phyloP scores from a whole-genome alignment of 768 basidiomycete species.

The Fomitopsis serialis region DNA sequence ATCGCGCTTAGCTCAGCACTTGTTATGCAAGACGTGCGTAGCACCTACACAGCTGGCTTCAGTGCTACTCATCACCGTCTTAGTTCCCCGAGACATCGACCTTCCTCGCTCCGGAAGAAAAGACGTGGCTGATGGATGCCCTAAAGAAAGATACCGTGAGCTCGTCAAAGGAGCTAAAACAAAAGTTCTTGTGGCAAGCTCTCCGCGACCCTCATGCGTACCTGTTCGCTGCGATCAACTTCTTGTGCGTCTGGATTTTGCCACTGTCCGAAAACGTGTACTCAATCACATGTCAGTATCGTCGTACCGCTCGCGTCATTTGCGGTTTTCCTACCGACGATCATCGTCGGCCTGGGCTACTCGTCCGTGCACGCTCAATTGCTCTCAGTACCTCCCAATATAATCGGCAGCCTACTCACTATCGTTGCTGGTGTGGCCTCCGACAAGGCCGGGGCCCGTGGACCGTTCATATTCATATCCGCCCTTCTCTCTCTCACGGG shows the following conservation, averaged over 20 bases:
- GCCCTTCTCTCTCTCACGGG: conserved; percentile 2
- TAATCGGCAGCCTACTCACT: conserved; percentile 8
- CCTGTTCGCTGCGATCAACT: conserved; percentile 3
- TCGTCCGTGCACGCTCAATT: conserved; percentile 48
- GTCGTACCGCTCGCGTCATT: conserved; percentile 30
- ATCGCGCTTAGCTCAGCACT: conserved; percentile 2
- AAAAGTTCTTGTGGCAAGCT: conserved; percentile 6
- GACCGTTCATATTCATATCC: conserved; percentile 6
- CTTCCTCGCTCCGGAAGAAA: conserved; percentile 6
- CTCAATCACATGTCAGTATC: neutral
- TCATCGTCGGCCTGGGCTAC: conserved; percentile 56
- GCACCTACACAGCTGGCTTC: neutral
- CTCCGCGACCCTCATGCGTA: conserved; percentile 4
- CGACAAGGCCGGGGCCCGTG: conserved; percentile 4
- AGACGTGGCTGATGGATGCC: conserved; percentile 5
- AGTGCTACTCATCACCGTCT: neutral
- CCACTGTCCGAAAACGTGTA: neutral
- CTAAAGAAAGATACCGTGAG: conserved; percentile 3
- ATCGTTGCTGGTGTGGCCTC: conserved; percentile 3
- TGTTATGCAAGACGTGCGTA: conserved; percentile 6
- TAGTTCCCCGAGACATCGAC: conserved; percentile 8
- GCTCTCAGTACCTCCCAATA: conserved; percentile 46
- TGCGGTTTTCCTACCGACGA: conserved; percentile 61
- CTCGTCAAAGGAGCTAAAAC: conserved; percentile 3
- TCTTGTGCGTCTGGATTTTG: conserved; percentile 6